A percentile compares a stretch with the other conserved stretches of the same genome.
Conservation (phyloP, 768 basidiomycete species). For the Vishniacozyma victoriae region DNA sequence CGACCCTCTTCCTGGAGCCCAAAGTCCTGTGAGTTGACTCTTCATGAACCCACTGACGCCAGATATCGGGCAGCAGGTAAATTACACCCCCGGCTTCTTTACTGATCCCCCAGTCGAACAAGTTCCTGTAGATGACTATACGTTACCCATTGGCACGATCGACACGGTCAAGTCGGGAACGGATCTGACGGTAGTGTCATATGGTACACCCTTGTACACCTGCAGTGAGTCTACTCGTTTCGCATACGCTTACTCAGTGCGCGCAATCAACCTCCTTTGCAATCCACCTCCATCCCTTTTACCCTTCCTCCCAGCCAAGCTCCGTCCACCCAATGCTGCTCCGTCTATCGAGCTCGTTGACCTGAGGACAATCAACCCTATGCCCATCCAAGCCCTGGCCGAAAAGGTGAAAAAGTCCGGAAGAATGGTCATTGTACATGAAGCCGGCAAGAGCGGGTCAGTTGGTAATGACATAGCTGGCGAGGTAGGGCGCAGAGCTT, state of each 20-base stretch:
- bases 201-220: constrained; percentile 89
- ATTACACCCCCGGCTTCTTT: background rate
- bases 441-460: constrained; percentile 79
- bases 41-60: background rate
- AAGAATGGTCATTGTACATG: constrained; percentile 80
- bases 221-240: constrained; percentile 49
- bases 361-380: constrained; percentile 78
- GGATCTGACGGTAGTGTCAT: constrained; percentile 83
- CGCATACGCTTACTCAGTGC: constrained; percentile 11
- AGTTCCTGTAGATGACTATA: constrained; percentile 80
- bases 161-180: constrained; percentile 68
- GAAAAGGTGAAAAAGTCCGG: constrained; percentile 82
- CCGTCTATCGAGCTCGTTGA: constrained; percentile 74
- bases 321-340: constrained; percentile 57
- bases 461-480: constrained; percentile 90
- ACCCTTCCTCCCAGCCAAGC: constrained; percentile 58
- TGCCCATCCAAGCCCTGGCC: constrained; percentile 73
- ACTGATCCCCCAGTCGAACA: constrained; percentile 63
- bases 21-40: constrained; percentile 56
- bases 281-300: constrained; percentile 63
- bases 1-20: constrained; percentile 94
- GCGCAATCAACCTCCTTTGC: constrained; percentile 65
- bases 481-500: constrained; percentile 80
- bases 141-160: constrained; percentile 73
- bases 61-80: constrained; percentile 77